Conservation (phyloP, 331 rosid genomes). For the Quercus tomentella region DNA sequence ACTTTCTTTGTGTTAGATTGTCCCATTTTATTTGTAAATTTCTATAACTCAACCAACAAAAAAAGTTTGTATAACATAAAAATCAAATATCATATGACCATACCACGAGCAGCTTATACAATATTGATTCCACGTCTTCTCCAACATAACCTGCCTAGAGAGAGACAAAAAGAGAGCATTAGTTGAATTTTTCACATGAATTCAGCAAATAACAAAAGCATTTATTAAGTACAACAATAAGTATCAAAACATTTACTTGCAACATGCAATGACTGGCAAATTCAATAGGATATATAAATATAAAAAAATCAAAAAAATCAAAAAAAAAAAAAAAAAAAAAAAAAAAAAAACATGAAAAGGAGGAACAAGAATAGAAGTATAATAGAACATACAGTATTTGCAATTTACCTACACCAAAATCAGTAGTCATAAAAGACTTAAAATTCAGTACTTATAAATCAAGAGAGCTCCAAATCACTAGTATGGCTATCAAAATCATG, state of each 20-base stretch:
- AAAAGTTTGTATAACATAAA: neutral
- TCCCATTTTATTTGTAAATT: too few species aligned
- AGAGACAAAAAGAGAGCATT: neutral
- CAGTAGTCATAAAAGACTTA: neutral
- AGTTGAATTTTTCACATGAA: neutral
- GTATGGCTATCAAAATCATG: too few species aligned
- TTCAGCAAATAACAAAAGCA: neutral
- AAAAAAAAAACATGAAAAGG: neutral
- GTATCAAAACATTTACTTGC: neutral
- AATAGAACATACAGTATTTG: neutral
- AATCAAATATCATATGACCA: neutral
- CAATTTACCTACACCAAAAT: neutral
- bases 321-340: too few species aligned
- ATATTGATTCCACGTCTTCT: conserved; percentile 59
- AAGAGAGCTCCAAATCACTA: neutral
- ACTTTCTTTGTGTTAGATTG: too few species aligned
- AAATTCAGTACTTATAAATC: neutral
- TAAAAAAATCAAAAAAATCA: too few species aligned
- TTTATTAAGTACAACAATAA: neutral
- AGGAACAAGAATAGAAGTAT: neutral
- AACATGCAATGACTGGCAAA: neutral
- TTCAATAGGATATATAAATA: neutral
- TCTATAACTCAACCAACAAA: too few species aligned
- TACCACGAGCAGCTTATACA: conserved; percentile 52
- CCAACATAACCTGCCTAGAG: conserved; percentile 68